Evolutionary conservation across 1,284 basidiomycete species (phyloP).

Genomic region (Ustilago shanxiensis): DNA sequence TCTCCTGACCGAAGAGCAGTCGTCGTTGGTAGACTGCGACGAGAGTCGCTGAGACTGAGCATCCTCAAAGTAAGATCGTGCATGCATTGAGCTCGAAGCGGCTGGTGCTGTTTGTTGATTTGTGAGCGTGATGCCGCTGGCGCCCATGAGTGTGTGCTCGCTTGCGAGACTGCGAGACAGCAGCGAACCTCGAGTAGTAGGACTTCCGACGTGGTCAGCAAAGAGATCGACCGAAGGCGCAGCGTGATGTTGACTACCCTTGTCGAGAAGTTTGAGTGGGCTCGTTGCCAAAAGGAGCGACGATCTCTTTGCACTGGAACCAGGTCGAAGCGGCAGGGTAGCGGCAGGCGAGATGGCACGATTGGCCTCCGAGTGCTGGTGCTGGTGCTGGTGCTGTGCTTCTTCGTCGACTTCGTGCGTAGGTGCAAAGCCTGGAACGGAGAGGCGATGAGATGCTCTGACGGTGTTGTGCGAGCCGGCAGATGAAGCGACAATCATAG

Average conservation of each 20-base stretch:
- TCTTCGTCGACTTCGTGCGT: constrained; percentile 35
- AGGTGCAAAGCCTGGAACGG: constrained; percentile 36
- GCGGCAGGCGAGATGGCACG: constrained; percentile 25
- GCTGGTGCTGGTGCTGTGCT: too few relatives aligned
- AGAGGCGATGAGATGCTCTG: constrained; percentile 28
- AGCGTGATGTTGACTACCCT: constrained; percentile 49
- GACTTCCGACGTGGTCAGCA: constrained; percentile 51
- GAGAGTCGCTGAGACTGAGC: constrained; percentile 13
- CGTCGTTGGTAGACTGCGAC: constrained; percentile 12
- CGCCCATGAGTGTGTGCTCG: constrained; percentile 55
- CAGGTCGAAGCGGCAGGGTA: constrained; percentile 18
- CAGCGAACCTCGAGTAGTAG: constrained; percentile 29
- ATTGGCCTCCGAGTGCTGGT: not conserved
- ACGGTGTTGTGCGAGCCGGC: constrained; percentile 21
- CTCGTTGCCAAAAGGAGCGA: constrained; percentile 40
- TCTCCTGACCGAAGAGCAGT: constrained; percentile 2
- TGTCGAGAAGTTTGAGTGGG: constrained; percentile 56
- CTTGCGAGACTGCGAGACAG: constrained; percentile 54
- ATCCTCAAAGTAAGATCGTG: constrained; percentile 7
- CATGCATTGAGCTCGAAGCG: constrained; percentile 11
- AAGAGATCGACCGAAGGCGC: constrained; percentile 55
- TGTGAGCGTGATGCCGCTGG: constrained; percentile 53
- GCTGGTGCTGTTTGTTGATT: constrained; percentile 14
- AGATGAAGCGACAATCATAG: constrained; percentile 24
- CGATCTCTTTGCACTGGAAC: constrained; percentile 22